Base-by-base conservation (phyloP, 495 filamentous ascomycete species). In the Hypoxylon trugodes region DNA sequence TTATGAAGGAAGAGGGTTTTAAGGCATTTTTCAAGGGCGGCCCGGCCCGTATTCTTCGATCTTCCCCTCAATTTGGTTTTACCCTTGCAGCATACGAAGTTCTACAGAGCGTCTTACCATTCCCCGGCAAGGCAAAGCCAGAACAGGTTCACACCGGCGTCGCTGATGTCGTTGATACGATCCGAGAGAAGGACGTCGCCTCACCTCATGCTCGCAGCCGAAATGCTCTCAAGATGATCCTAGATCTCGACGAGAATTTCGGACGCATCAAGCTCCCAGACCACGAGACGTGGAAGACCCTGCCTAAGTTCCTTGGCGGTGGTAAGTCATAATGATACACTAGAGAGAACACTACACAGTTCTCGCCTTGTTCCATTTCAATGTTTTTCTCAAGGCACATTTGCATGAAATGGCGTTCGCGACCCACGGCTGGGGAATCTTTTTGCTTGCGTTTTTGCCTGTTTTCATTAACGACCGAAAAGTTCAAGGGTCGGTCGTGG, bases 21-120 rank as follows among this genome's bases (percentile, higher is more conserved):
- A 84, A 84, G 65, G 95, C 95, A 36, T 98, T 98, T 84, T 98
- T 97, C 87, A 98, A 98, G 78, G 95, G 95, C 57, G 95, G 95
- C 0, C 93, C 95, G 4, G 95, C 95, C 10, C 91, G 95, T 80
- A 93, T 98, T 64, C 58, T 98, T 69, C 88, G 95, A 65, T 96
- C 91, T 3, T 97, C 93, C 0, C 95, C 95, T 16, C 95, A 98
- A 70, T 98, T 98, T 77, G 95, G 95, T 54, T 98, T 97, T 79
- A 98, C 95, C 2, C 85, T 98, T 6, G 95, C 95, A 3, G 89
- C 89, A 6, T 98, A 98, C 74, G 95, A 98, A 74, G 80, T 98
- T 21, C 81, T 98, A 43, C 91, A 97, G 80, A 90, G 85, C 50
- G 35, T 86, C 49, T 77, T 98, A 35, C 95, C 96, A 3, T 87